Evolutionary conservation across 768 basidiomycete species (phyloP).

Genomic region (Rhizopogon vulgaris): DNA sequence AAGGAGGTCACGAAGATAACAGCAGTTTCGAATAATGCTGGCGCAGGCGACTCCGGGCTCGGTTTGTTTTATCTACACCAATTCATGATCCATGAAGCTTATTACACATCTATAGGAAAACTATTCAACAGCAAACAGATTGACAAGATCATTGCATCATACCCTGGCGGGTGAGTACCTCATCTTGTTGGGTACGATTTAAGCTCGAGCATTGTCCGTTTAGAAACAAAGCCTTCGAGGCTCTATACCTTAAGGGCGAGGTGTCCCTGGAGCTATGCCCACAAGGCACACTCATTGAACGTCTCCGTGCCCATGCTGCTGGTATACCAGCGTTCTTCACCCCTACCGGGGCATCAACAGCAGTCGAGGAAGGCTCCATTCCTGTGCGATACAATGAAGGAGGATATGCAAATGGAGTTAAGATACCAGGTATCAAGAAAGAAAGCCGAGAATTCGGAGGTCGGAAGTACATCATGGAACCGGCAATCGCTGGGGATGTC

Average conservation of each 20-base stretch:
- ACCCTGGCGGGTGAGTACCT: constrained; percentile 69
- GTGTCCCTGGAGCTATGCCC: constrained; percentile 87
- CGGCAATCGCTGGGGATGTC: constrained; percentile 72
- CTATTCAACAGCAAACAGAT: constrained; percentile 72
- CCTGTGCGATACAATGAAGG: constrained; percentile 75
- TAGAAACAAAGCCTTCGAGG: constrained; percentile 85
- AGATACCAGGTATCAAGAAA: constrained; percentile 67
- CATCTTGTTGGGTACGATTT: not conserved
- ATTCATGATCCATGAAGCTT: not conserved
- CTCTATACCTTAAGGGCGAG: constrained; percentile 71
- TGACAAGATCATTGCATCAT: constrained; percentile 81
- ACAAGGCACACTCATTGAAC: constrained; percentile 86
- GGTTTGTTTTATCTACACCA: constrained; percentile 32
- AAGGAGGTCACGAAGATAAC: constrained; percentile 70
- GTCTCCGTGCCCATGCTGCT: constrained; percentile 82
- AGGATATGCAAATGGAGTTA: constrained; percentile 64
- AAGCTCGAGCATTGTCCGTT: not conserved
- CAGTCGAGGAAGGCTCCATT: constrained; percentile 73
- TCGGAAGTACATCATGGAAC: constrained; percentile 77
- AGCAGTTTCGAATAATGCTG: constrained; percentile 88
- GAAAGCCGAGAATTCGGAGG: constrained; percentile 75
- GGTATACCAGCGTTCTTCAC: constrained; percentile 94
- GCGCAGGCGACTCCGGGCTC: constrained; percentile 61
- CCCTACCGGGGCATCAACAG: constrained; percentile 83
- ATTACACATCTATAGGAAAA: constrained; percentile 42